Percentiles rank a stretch among this genome's conserved stretches.
Evolutionary conservation across 306 rosid genomes (phyloP).

Genomic region (Castanea sativa): DNA sequence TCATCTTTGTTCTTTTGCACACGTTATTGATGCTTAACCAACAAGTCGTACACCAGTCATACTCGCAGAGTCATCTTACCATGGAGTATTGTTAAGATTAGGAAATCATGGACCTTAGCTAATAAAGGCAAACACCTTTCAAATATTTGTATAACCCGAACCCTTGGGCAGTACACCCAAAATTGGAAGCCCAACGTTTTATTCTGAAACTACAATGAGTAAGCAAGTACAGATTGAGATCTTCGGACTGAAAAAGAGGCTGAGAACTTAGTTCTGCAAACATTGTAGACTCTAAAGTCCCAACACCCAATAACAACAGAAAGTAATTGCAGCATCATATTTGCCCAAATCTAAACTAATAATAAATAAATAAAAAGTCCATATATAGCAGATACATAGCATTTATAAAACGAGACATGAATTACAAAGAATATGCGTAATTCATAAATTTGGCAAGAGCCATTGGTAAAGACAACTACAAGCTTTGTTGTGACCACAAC

Average conservation of each 20-base stretch:
- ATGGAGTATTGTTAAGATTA: not conserved
- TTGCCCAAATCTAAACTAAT: not conserved
- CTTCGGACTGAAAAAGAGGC: not conserved
- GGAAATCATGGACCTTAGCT: not conserved
- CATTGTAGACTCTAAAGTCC: not conserved
- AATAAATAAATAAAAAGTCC: not conserved
- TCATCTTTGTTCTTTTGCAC: not conserved
- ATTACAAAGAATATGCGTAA: not conserved
- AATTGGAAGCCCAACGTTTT: not conserved
- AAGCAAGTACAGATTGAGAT: not conserved
- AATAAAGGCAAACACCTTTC: not conserved
- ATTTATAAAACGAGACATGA: not conserved
- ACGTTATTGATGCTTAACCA: slow-evolving; percentile 1
- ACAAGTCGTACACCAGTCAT: slow-evolving; percentile 2
- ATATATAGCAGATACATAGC: not conserved
- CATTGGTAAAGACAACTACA: not conserved
- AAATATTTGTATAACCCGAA: not conserved
- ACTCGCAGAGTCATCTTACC: not conserved
- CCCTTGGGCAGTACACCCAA: not conserved
- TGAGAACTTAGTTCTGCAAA: not conserved
- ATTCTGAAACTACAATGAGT: not conserved
- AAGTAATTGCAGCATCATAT: not conserved
- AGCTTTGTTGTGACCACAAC: not conserved
- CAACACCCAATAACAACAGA: not conserved
- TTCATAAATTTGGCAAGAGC: not conserved